Conservation (phyloP, 83 land plant species). For the Picea abies region DNA sequence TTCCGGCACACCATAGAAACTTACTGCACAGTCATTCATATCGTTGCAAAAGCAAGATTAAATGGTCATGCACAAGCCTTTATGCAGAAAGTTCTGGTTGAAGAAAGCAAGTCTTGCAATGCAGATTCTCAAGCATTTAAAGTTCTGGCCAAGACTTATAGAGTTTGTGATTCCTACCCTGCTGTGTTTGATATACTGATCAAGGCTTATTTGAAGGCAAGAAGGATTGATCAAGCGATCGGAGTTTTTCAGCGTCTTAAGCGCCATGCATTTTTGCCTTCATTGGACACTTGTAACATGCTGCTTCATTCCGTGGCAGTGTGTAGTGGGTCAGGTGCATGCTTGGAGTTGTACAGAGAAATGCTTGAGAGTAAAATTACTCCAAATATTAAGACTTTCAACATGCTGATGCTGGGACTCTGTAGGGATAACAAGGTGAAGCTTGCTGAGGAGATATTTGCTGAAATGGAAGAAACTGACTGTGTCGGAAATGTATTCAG, state of each 20-base stretch:
- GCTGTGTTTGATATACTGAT: slow-evolving; percentile 66
- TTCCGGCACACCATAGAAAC: slow-evolving; percentile 32
- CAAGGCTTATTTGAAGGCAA: slow-evolving; percentile 30
- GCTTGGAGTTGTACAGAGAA: slow-evolving; percentile 31
- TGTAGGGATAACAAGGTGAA: slow-evolving; percentile 30
- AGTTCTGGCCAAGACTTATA: slow-evolving; percentile 40
- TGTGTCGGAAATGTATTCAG: slow-evolving; percentile 32
- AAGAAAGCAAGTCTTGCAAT: slow-evolving; percentile 1
- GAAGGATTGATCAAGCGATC: slow-evolving; percentile 36
- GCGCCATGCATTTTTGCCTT: slow-evolving; percentile 24
- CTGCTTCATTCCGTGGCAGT: slow-evolving; percentile 33
- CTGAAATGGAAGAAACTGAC: slow-evolving; percentile 32
- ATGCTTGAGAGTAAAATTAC: slow-evolving; percentile 17
- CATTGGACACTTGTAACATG: slow-evolving; percentile 31
- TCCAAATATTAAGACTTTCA: slow-evolving; percentile 54
- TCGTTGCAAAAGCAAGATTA: slow-evolving; percentile 45
- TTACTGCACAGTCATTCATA: slow-evolving; percentile 45
- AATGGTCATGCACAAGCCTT: slow-evolving; percentile 25
- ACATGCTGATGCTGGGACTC: slow-evolving; percentile 38
- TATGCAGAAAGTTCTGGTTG: slow-evolving; percentile 26
- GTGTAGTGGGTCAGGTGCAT: slow-evolving; percentile 24
- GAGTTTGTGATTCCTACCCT: slow-evolving; percentile 51
- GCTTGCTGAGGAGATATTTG: slow-evolving; percentile 22
- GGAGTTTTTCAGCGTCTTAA: slow-evolving; percentile 26
- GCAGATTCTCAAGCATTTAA: slow-evolving; percentile 20